A percentile compares a stretch with the other conserved stretches of the same genome.
These are phyloP conservation scores for Populus hybrid DNA, from an alignment of 441 rosid species.

Conservation along the genomic window DNA sequence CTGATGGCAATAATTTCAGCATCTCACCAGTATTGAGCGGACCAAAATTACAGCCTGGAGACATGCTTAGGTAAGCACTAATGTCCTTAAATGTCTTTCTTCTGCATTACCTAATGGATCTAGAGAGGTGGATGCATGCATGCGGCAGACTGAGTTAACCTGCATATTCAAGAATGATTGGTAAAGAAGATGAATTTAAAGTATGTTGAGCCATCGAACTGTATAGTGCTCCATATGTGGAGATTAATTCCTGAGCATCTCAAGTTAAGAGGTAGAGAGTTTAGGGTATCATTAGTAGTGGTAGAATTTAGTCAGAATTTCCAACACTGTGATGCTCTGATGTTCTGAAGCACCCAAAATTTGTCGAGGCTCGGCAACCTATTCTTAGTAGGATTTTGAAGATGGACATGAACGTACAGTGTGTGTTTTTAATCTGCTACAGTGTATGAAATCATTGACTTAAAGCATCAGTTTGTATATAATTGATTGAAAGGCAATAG, in stretches of 20 bases:
- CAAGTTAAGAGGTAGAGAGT: neutral
- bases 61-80: slow-evolving; percentile 59
- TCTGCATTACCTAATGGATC: slow-evolving; percentile 4
- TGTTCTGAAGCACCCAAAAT: slow-evolving; percentile 16
- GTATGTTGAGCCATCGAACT: neutral
- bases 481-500: too few relatives aligned
- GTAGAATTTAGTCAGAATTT: neutral
- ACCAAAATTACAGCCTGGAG: slow-evolving; percentile 35
- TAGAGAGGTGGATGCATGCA: slow-evolving; percentile 3
- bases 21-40: slow-evolving; percentile 51
- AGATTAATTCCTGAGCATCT: neutral
- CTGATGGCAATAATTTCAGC: slow-evolving; percentile 36
- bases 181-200: neutral
- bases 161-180: neutral
- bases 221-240: neutral
- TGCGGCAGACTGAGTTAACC: neutral
- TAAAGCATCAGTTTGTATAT: too few relatives aligned
- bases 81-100: neutral
- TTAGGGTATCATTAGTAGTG: neutral
- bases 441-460: too few relatives aligned
- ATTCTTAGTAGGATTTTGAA: neutral
- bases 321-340: neutral
- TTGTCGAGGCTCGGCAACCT: neutral
- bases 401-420: neutral
- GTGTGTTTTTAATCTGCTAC: too few relatives aligned